A percentile compares a stretch with the other conserved stretches of the same genome.
Evolutionary conservation across 2,329 filamentous ascomycete species (phyloP).

Genomic region (Chrysoporthe cubensis): DNA sequence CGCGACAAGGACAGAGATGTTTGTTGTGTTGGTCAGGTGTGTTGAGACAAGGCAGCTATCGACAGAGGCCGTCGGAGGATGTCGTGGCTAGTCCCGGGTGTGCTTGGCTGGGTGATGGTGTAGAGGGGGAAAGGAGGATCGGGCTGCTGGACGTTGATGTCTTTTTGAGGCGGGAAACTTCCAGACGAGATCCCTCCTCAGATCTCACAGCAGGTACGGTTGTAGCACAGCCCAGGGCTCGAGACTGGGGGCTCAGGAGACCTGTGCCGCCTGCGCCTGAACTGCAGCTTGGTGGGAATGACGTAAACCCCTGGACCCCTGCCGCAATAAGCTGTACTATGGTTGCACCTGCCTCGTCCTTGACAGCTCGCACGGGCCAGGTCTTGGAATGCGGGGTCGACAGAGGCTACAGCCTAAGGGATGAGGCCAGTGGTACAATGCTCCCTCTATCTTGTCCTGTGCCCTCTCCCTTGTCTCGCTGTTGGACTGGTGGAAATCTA

Average conservation of each 20-base stretch:
- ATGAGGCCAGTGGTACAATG: neutral
- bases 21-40: neutral
- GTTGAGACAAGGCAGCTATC: neutral
- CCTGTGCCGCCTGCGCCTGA: neutral
- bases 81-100: too few relatives aligned
- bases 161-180: too few relatives aligned
- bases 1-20: neutral
- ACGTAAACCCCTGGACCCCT: constrained; percentile 3
- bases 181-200: neutral
- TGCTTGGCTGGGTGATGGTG: too few relatives aligned
- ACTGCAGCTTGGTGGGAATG: neutral
- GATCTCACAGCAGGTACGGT: neutral
- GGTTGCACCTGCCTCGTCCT: neutral
- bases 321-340: neutral
- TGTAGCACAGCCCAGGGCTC: neutral
- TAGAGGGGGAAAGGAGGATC: too few relatives aligned
- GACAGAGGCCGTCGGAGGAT: too few relatives aligned
- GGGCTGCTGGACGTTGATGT: too few relatives aligned
- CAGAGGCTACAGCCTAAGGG: neutral
- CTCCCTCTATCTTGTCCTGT: neutral
- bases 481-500: neutral
- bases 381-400: neutral
- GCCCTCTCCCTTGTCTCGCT: neutral
- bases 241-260: neutral
- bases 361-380: neutral